Evolutionary conservation across 2,329 filamentous ascomycete species (phyloP), one percentile per base, ranked within the genome.

Genomic region (Ophiosphaerella korrae): DNA sequence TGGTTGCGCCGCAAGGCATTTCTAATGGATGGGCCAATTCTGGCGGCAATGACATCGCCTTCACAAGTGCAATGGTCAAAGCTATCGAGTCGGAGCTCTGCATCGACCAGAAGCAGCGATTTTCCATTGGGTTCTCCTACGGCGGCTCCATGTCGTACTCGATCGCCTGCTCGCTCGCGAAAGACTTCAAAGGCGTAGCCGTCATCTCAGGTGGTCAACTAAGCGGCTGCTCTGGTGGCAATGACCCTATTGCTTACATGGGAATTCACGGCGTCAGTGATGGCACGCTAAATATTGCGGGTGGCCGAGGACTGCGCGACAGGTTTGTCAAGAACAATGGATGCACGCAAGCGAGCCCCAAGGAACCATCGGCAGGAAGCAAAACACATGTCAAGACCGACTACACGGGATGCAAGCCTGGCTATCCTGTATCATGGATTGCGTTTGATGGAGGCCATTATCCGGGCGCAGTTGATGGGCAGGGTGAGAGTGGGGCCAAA

Each of bases 61-160:
- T 79, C 48, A 63, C 76, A 34, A 71, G 77, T 32, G 55, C 62
- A 11, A 73, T 80, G 49, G 55, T 78, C 31, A 63, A 67, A n/a
- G 66, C 64, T 6, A 64, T 77, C 34, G 70, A 77, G 55, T 52
- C 57, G 5, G 66, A 73, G 33, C 72, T 79, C 41, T 80, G 78
- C 55, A 61, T 79, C 26, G 70, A 80, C 50, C 63, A 73, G 44
- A 62, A 61, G 43, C 69, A 73, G 48, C 66, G 74, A 50, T 80
- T 78, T 57, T 64, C 74, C 32, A 77, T 74, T 1, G 76, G 76
- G 9, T 78, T 75, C 64, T 75, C 73, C 52, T 78, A 77, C 55
- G 76, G 77, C 31, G 75, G 71, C 37, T 69, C 71, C 26, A 78
- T 79, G 73, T 71, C 68, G 1, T 75, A 69, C 55, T 66, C 73